Conservation (phyloP, 208 protist genomes). For the Porcisia deanei region DNA sequence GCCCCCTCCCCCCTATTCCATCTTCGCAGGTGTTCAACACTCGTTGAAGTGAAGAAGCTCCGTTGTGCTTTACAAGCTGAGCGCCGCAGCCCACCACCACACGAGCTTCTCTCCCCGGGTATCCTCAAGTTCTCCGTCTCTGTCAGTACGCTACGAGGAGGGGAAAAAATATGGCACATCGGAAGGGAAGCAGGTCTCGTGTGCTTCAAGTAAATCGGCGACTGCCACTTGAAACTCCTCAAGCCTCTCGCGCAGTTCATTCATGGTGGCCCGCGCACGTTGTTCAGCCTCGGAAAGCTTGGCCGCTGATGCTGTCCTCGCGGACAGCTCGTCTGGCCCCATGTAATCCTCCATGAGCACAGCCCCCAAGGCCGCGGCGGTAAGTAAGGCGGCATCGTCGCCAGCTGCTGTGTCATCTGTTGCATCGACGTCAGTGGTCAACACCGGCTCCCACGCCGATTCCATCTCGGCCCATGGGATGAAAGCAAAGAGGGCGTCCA, state of each 20-base stretch:
- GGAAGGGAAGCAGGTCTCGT: conserved; percentile 71
- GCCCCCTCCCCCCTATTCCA: no score
- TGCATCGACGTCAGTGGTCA: conserved; percentile 2
- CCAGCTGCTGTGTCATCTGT: conserved; percentile 8
- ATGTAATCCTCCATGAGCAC: conserved; percentile 33
- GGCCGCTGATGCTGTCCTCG: not conserved
- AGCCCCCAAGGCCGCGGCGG: conserved; percentile 21
- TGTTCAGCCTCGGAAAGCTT: conserved; percentile 38
- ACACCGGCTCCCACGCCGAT: conserved; percentile 42
- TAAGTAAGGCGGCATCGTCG: conserved; percentile 6
- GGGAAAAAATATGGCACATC: not conserved
- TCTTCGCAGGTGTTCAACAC: no score
- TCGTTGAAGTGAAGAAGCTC: no score
- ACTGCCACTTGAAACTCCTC: conserved; percentile 80
- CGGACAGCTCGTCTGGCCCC: not conserved
- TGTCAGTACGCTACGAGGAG: no score
- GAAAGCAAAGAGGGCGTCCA: conserved; percentile 71
- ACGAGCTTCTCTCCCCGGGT: not conserved
- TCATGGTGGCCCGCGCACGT: conserved; percentile 42
- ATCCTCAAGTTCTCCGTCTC: not conserved
- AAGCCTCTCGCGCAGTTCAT: conserved; percentile 50
- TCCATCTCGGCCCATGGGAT: conserved; percentile 75
- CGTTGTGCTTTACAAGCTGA: no score
- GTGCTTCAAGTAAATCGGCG: conserved; percentile 72
- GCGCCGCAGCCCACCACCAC: no score